phyloP scores from a whole-genome alignment of 495 filamentous ascomycete genomes.

The Cenococcum geophilum region DNA sequence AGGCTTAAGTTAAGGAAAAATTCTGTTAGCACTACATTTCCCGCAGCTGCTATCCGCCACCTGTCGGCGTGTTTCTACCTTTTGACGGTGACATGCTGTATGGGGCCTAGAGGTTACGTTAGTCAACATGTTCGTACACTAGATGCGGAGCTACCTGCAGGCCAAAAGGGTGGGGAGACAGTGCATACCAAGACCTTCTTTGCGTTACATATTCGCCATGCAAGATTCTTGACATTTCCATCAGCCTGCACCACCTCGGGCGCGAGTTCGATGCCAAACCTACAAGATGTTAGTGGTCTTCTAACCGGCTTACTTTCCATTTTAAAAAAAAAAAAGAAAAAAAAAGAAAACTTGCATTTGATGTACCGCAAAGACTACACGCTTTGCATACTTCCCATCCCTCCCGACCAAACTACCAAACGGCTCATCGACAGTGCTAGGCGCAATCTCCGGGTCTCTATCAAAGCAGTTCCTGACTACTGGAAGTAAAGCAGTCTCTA shows the following conservation, averaged over 20 bases:
- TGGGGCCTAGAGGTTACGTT: constrained; percentile 46
- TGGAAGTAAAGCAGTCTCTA: constrained; percentile 72
- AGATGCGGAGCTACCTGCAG: neutral
- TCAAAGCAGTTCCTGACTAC: constrained; percentile 89
- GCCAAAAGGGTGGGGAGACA: neutral
- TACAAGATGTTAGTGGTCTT: constrained; percentile 28
- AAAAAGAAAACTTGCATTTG: constrained; percentile 59
- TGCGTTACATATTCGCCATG: constrained; percentile 92
- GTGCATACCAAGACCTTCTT: constrained; percentile 83
- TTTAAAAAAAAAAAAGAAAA: neutral
- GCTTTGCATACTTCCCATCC: constrained; percentile 78
- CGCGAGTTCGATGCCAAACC: constrained; percentile 92
- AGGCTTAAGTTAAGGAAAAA: no score
- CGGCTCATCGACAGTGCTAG: constrained; percentile 67
- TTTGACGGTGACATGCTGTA: constrained; percentile 59
- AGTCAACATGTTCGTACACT: neutral
- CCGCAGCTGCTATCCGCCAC: neutral
- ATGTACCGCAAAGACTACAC: constrained; percentile 87
- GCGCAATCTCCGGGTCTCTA: constrained; percentile 84
- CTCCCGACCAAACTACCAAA: constrained; percentile 79
- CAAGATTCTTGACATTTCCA: constrained; percentile 82
- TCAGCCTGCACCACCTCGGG: constrained; percentile 89
- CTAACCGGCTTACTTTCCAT: no score
- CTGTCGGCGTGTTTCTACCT: constrained; percentile 49
- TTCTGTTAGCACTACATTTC: no score